Conservation (phyloP, 345 rosid species). For the Capsella bursapastoris region DNA sequence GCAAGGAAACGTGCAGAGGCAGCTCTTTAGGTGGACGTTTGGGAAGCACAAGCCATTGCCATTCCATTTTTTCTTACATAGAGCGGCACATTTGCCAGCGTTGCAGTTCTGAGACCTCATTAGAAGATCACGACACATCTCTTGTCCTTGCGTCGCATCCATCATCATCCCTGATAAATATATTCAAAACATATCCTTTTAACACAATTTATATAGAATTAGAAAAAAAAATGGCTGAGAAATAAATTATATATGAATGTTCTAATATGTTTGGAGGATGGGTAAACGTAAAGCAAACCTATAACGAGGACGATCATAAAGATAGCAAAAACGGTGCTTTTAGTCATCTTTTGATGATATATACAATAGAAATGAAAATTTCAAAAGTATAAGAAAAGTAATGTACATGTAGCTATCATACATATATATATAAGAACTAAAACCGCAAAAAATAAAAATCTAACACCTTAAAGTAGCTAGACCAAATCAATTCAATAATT, state of each 20-base stretch:
- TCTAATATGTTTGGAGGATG: not conserved
- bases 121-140: not conserved
- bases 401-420: not conserved
- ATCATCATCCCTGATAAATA: not conserved
- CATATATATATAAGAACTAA: no score
- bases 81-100: not conserved
- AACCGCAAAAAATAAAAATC: no score
- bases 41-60: not conserved
- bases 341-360: not conserved
- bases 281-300: not conserved
- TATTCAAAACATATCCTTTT: not conserved
- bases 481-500: no score
- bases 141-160: not conserved
- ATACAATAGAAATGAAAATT: not conserved
- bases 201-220: not conserved
- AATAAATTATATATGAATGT: not conserved
- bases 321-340: not conserved
- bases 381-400: not conserved
- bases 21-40: not conserved
- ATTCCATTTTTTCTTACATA: not conserved
- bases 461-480: no score
- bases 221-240: not conserved
- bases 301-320: not conserved
- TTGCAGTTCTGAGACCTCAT: not conserved
- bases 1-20: slow-evolving; percentile 2